A percentile compares a stretch with the other conserved stretches of the same genome.
Evolutionary conservation across 106 monocot species (phyloP).

Genomic region (Phalaenopsis aphrodite): DNA sequence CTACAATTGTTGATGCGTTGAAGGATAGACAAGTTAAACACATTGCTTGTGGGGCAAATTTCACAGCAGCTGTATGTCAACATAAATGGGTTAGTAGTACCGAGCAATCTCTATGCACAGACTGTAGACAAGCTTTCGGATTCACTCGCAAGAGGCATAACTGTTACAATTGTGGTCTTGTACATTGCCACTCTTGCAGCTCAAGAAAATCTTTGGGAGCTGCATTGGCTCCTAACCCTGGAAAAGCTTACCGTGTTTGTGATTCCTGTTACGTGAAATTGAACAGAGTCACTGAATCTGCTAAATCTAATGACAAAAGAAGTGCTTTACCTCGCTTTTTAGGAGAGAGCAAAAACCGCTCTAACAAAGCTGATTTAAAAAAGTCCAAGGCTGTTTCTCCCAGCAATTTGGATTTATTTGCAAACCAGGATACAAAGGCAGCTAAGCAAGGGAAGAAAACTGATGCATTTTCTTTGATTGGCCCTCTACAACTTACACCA

Average conservation of each 20-base stretch:
- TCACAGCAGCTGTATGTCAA: too few relatives aligned
- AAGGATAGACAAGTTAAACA: too few relatives aligned
- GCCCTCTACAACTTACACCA: slow-evolving; percentile 23
- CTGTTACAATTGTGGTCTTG: too few relatives aligned
- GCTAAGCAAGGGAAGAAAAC: slow-evolving; percentile 61
- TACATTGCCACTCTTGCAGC: slow-evolving; percentile 58
- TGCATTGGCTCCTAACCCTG: slow-evolving; percentile 62
- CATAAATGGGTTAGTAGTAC: too few relatives aligned
- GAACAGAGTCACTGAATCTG: slow-evolving; percentile 7
- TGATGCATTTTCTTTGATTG: slow-evolving; percentile 33
- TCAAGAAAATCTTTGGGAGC: slow-evolving; percentile 60
- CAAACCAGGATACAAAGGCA: slow-evolving; percentile 64
- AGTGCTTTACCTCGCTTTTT: slow-evolving; percentile 37
- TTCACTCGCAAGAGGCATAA: slow-evolving; percentile 50
- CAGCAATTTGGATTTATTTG: slow-evolving; percentile 63
- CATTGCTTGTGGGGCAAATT: too few relatives aligned
- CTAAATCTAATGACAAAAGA: slow-evolving; percentile 27
- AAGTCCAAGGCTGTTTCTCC: slow-evolving; percentile 19
- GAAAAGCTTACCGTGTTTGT: slow-evolving; percentile 84
- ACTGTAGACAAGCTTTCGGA: slow-evolving; percentile 70
- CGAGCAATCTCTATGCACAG: too few relatives aligned
- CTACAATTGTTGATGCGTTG: too few relatives aligned
- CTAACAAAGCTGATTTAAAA: slow-evolving; percentile 41
- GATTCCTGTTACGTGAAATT: slow-evolving; percentile 56
- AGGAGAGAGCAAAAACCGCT: slow-evolving; percentile 46